Conservation (phyloP, 331 rosid genomes). For the Pyracantha coccinea region DNA sequence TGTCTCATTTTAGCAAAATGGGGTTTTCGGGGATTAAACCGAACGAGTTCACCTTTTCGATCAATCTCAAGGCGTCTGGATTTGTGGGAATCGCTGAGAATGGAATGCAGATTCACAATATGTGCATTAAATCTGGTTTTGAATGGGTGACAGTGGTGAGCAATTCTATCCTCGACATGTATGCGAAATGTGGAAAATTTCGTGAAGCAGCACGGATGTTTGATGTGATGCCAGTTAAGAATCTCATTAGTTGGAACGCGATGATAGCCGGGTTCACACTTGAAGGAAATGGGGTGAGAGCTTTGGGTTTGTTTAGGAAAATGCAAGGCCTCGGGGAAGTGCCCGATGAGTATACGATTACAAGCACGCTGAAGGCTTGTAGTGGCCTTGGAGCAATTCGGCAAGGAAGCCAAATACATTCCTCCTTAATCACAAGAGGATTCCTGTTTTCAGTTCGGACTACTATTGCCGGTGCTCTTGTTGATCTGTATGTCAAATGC, state of each 20-base stretch:
- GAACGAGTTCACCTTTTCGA: slow-evolving; percentile 60
- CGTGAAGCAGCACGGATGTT: slow-evolving; percentile 34
- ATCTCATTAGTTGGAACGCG: slow-evolving; percentile 50
- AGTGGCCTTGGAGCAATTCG: slow-evolving; percentile 33
- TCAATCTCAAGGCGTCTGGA: slow-evolving; percentile 46
- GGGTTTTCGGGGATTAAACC: slow-evolving; percentile 28
- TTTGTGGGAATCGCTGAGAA: slow-evolving; percentile 30
- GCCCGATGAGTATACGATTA: slow-evolving; percentile 48
- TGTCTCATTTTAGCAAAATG: slow-evolving; percentile 36
- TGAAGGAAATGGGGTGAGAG: slow-evolving; percentile 32
- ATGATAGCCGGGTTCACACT: slow-evolving; percentile 48
- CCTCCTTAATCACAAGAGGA: slow-evolving; percentile 37
- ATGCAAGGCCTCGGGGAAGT: slow-evolving; percentile 41
- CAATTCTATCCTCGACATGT: slow-evolving; percentile 56
- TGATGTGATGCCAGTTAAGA: slow-evolving; percentile 27
- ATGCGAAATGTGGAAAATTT: slow-evolving; percentile 42
- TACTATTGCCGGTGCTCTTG: slow-evolving; percentile 41
- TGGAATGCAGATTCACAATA: slow-evolving; percentile 55
- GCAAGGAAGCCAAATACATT: slow-evolving; percentile 53
- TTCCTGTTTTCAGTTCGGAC: slow-evolving; percentile 26
- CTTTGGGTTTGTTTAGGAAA: slow-evolving; percentile 32
- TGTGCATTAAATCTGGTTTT: slow-evolving; percentile 45
- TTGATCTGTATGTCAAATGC: slow-evolving; percentile 54
- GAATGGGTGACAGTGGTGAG: slow-evolving; percentile 38
- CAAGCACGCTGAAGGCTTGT: slow-evolving; percentile 57